phyloP scores from a whole-genome alignment of 495 filamentous ascomycete genomes.

The Tuber melanosporum region DNA sequence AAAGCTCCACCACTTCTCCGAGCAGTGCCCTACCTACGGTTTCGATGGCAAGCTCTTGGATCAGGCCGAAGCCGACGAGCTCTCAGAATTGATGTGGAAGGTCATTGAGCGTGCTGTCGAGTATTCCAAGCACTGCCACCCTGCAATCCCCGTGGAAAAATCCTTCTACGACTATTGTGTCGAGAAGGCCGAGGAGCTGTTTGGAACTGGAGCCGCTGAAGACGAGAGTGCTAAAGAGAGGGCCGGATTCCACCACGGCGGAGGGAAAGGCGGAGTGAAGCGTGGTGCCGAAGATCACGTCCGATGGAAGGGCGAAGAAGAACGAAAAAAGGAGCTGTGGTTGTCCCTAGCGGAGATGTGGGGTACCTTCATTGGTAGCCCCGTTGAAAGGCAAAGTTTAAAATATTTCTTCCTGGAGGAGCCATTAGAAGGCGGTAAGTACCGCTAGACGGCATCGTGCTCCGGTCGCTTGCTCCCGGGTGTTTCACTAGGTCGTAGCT shows the following conservation, averaged over 20 bases:
- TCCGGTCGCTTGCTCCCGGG: background rate
- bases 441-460: background rate
- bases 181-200: slow-evolving; percentile 47
- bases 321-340: slow-evolving; percentile 34
- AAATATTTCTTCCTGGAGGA: slow-evolving; percentile 95
- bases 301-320: slow-evolving; percentile 39
- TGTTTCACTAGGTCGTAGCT: slow-evolving; percentile 10
- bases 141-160: slow-evolving; percentile 56
- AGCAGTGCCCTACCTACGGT: slow-evolving; percentile 55
- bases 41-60: slow-evolving; percentile 56
- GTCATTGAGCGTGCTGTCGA: slow-evolving; percentile 72
- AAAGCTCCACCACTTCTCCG: slow-evolving; percentile 53
- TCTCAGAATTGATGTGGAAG: slow-evolving; percentile 65
- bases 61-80: slow-evolving; percentile 49
- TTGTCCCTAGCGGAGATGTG: slow-evolving; percentile 67
- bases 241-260: slow-evolving; percentile 19
- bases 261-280: slow-evolving; percentile 31
- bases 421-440: slow-evolving; percentile 78
- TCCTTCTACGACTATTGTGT: slow-evolving; percentile 76
- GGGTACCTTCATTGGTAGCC: slow-evolving; percentile 82
- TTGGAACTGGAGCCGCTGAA: slow-evolving; percentile 24
- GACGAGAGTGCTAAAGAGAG: slow-evolving; percentile 19
- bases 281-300: slow-evolving; percentile 29
- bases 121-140: slow-evolving; percentile 63
- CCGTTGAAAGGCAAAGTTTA: slow-evolving; percentile 69